Base-by-base conservation (phyloP, 2,329 filamentous ascomycete genomes). In the Fusarium luffae region DNA sequence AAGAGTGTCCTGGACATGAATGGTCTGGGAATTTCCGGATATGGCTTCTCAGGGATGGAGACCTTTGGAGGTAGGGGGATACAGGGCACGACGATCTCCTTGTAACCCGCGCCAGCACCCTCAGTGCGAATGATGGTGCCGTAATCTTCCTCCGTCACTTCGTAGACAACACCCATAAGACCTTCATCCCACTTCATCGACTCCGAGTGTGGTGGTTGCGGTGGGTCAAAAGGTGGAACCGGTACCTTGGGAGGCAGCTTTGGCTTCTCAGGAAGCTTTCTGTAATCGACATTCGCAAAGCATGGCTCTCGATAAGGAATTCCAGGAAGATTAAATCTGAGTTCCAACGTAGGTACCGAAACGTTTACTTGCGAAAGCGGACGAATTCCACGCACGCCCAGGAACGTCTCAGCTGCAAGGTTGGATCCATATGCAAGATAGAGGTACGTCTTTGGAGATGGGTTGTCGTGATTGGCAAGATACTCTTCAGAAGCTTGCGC, bases 341-440 rank as follows among this genome's bases (percentile, higher is more conserved):
- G 84, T 51, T 88, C 85, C 49, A 98, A 84, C 7, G 88, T 86
- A 0, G 96, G 96, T 4, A 93, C 93, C 7, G 91, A 87, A 10
- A 97, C 95, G 75, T 94, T 94, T 76, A 94, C 82, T 68, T 92
- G 88, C 41, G 93, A 93, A 16, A 98, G 75, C 0, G 96, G 96
- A 27, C 87, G 88, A 80, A 98, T 95, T 64, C 91, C 91, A 54
- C 95, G 90, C 63, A 81, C 83, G 62, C 92, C 92, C 49, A 90
- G 85, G 79, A 98, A 98, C 0, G 92, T 97, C 77, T 93, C 83
- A 16, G 90, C 88, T 65, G 86, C 89, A 66, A 98, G 87, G 78
- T 98, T 98, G 54, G 94, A 97, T 71, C 95, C 96, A 78, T 98
- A 98, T 13, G 94, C 95, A 23, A 95, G 88, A 78, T 95, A 95